These are phyloP conservation scores for Aspergillus bridgeri DNA, from an alignment of 495 filamentous ascomycete species.

Conservation along the genomic window DNA sequence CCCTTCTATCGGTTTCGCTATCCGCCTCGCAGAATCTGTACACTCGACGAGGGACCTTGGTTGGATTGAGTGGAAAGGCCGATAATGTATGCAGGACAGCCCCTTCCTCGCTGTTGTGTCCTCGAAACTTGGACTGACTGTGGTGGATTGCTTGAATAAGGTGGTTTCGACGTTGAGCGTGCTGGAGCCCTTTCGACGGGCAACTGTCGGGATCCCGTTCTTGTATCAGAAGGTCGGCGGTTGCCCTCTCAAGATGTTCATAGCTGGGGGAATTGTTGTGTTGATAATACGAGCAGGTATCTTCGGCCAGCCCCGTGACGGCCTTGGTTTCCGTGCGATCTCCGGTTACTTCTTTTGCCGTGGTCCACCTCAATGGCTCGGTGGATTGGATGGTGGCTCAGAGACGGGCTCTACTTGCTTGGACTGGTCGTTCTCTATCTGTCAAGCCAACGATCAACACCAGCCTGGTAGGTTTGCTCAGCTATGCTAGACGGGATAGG, in stretches of 20 bases:
- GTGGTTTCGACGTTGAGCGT: conserved; percentile 83
- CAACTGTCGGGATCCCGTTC: conserved; percentile 80
- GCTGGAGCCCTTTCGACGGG: conserved; percentile 75
- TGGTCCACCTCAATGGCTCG: conserved; percentile 88
- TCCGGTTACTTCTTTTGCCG: conserved; percentile 74
- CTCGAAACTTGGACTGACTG: background rate
- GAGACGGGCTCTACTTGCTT: conserved; percentile 80
- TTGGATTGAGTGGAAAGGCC: conserved; percentile 82
- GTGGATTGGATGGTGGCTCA: conserved; percentile 93
- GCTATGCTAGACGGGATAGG: background rate
- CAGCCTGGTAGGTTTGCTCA: conserved; percentile 53
- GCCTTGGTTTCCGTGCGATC: conserved; percentile 85
- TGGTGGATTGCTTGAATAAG: conserved; percentile 29
- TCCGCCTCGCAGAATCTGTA: conserved; percentile 91
- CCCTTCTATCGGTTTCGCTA: conserved; percentile 85
- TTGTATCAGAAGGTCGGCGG: conserved; percentile 72
- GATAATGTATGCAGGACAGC: conserved; percentile 66
- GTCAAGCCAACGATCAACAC: conserved; percentile 71
- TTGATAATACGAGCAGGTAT: conserved; percentile 48
- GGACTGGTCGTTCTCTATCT: conserved; percentile 86
- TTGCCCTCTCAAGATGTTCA: background rate
- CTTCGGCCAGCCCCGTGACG: conserved; percentile 79
- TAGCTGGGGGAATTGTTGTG: background rate
- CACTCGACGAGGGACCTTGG: conserved; percentile 84
- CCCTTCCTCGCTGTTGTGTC: background rate